A percentile compares a stretch with the other conserved stretches of the same genome.
Conservation (phyloP, 441 rosid genomes). For the Populus hybrid region DNA sequence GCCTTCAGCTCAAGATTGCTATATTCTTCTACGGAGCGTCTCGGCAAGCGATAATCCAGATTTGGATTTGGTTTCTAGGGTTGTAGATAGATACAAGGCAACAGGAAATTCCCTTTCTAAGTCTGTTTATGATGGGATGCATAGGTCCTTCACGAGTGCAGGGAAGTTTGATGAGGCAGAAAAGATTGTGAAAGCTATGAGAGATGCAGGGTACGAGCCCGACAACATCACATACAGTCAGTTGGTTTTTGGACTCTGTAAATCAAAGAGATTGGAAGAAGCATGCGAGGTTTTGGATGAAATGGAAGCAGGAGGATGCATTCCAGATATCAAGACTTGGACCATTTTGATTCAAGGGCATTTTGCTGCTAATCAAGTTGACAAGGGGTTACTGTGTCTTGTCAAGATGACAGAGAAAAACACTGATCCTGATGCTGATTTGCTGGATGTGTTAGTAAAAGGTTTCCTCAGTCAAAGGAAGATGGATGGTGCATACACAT, state of each 20-base stretch:
- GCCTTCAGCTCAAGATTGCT: constrained; percentile 69
- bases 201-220: constrained; percentile 63
- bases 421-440: constrained; percentile 54
- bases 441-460: constrained; percentile 54
- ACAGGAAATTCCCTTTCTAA: constrained; percentile 56
- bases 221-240: constrained; percentile 90
- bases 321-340: constrained; percentile 82
- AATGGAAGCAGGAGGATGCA: constrained; percentile 66
- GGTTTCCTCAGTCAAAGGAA: constrained; percentile 60
- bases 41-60: constrained; percentile 44
- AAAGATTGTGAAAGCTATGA: constrained; percentile 55
- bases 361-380: constrained; percentile 57
- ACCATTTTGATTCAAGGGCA: constrained; percentile 87
- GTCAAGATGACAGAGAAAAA: constrained; percentile 61
- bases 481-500: constrained; percentile 58
- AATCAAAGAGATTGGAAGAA: constrained; percentile 68
- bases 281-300: constrained; percentile 57
- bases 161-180: constrained; percentile 72
- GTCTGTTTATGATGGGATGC: constrained; percentile 73
- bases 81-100: constrained; percentile 56
- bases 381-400: constrained; percentile 54
- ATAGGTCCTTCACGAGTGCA: constrained; percentile 59
- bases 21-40: constrained; percentile 53
- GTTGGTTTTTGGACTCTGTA: constrained; percentile 80
- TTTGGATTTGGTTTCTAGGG: constrained; percentile 64